Evolutionary conservation across 176 grass and related monocot species (phyloP), one percentile per base, ranked within the genome.

Genomic region (maize (Zea mays)): DNA sequence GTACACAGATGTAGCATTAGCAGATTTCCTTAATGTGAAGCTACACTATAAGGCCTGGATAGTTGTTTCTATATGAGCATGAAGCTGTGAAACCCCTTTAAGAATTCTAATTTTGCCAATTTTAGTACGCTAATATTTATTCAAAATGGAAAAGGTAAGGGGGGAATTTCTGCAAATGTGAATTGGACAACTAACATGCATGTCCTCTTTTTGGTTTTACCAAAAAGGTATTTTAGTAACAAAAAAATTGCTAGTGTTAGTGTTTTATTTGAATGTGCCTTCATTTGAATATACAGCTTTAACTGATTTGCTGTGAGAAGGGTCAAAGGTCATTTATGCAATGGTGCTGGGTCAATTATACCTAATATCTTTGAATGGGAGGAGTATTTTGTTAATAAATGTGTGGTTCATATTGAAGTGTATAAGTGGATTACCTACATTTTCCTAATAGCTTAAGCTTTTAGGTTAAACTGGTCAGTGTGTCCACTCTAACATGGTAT

Each of bases 1-100:
- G 41, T 35, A 76, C 41, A 47, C 2, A 74, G 56, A 75, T 75
- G 73, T 76, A 48, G 36, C 8, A 48, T 63, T 48, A 63, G 58
- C 33, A 63, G 2, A 62, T 76, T 76, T 62, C 4, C 1, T 51
- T 49, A 37, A 50, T 50, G 15, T 63, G 8, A 36, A 48, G 4
- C 21, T 62, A 58, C 27, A 62, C 44, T 36, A 9, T 47, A 34
- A 21, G 41, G 66, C 19, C 66, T 46, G 66, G 11, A 46, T 27
- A 27, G 4, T 62, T 78, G 20, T 62, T 74, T 73, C 10, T 42
- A 13, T 64, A 77, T 71, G 57, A 64, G 55, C 35, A 14, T 43
- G 52, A 65, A 73, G 39, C 49, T 12, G 33, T 39, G 67, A 44
- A 78, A 69, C 19, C 3, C 33, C 38, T 48, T 57, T 11, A 71